Evolutionary conservation across 1,139 yeast species (phyloP).

Genomic region (Pichia sp.): DNA sequence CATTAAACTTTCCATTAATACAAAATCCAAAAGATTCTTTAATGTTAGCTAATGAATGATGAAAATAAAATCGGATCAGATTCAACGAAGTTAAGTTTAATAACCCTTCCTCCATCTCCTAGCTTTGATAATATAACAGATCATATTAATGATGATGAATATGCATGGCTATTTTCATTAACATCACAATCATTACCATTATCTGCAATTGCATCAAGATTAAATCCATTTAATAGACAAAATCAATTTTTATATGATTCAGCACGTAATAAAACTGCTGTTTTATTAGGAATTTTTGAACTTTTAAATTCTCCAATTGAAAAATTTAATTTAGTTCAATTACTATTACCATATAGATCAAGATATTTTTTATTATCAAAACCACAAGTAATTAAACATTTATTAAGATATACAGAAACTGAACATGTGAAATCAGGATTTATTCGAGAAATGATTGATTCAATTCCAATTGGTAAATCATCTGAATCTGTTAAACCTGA

Average conservation of each 20-base stretch:
- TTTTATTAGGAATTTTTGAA: background rate
- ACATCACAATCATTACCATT: slow-evolving; percentile 3
- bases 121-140: background rate
- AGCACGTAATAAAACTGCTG: background rate
- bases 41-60: too few species aligned
- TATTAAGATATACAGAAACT: slow-evolving; percentile 6
- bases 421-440: slow-evolving; percentile 6
- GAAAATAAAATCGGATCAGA: background rate
- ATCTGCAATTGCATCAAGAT: slow-evolving; percentile 2
- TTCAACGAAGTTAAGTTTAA: background rate
- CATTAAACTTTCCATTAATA: too few species aligned
- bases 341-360: slow-evolving; percentile 5
- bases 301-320: slow-evolving; percentile 7
- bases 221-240: background rate
- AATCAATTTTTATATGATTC: background rate
- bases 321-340: slow-evolving; percentile 3
- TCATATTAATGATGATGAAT: background rate
- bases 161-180: slow-evolving; percentile 3
- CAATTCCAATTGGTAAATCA: slow-evolving; percentile 8
- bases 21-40: too few species aligned
- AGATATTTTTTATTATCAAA: slow-evolving; percentile 8
- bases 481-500: slow-evolving; percentile 5
- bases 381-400: slow-evolving; percentile 3
- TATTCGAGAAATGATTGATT: slow-evolving; percentile 5
- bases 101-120: slow-evolving; percentile 1